These are phyloP conservation scores for Hanseniaspora taiwanica DNA, from an alignment of 805 yeast genomes.

Conservation along the genomic window DNA sequence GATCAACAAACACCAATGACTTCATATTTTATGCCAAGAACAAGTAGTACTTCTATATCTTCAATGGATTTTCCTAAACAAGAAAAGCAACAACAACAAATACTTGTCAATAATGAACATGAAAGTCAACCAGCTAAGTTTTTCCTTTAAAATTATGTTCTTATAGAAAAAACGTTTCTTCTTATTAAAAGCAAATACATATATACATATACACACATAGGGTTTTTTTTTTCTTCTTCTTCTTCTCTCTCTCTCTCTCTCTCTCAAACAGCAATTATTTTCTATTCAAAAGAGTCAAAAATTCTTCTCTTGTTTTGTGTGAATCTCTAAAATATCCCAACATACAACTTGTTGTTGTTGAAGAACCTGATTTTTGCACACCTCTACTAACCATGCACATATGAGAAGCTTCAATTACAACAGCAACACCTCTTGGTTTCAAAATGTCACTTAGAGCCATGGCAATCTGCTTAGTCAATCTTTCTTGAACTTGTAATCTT, in stretches of 20 bases:
- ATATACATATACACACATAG: no score
- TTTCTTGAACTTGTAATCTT: conserved; percentile 94
- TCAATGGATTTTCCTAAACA: neutral
- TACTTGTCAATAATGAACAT: no score
- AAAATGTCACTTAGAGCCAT: conserved; percentile 86
- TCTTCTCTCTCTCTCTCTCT: no score
- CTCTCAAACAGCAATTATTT: no score
- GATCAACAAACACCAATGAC: conserved; percentile 3
- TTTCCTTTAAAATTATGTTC: no score
- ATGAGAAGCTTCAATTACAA: conserved; percentile 93
- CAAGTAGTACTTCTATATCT: neutral
- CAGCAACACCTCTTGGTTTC: conserved; percentile 95
- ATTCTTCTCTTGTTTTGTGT: conserved; percentile 94
- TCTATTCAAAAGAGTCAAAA: conserved; percentile 66
- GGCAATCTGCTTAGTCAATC: conserved; percentile 93
- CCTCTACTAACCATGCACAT: conserved; percentile 99
- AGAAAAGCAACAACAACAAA: no score
- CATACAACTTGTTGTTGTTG: conserved; percentile 94
- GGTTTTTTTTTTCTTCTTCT: no score
- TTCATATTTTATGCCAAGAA: neutral
- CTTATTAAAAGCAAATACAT: no score
- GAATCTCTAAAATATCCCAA: conserved; percentile 88
- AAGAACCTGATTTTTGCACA: conserved; percentile 87
- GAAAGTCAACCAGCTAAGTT: no score
- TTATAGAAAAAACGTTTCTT: no score